phyloP scores from a whole-genome alignment of 2,329 filamentous ascomycete genomes.

The Fusarium buharicum region DNA sequence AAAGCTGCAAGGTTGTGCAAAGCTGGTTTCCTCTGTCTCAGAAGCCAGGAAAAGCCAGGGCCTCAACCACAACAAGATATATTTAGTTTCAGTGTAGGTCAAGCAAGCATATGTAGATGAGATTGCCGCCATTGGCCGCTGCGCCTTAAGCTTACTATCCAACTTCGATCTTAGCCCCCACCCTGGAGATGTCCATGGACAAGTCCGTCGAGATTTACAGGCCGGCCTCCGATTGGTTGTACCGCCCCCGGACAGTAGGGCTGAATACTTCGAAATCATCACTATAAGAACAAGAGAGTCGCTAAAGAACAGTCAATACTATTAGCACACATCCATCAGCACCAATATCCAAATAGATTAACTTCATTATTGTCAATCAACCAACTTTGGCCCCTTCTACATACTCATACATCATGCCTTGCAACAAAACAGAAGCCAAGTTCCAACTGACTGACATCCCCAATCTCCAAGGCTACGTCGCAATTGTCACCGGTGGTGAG shows the following conservation, averaged over 20 bases:
- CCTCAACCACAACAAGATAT: not conserved
- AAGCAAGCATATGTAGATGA: not conserved
- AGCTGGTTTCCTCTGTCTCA: no score
- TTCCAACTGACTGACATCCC: conserved; percentile 36
- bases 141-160: not conserved
- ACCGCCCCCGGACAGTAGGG: not conserved
- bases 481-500: conserved; percentile 41
- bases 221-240: conserved; percentile 14
- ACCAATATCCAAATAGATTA: not conserved
- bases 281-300: conserved; percentile 20
- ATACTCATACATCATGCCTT: conserved; percentile 2
- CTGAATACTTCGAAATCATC: not conserved
- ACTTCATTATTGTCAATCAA: accelerated
- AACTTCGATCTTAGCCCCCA: conserved; percentile 14
- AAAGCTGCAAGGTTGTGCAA: no score
- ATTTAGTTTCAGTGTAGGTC: not conserved
- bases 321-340: not conserved
- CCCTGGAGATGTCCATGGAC: conserved; percentile 36
- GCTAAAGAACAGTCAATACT: not conserved
- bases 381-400: not conserved
- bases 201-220: conserved; percentile 1
- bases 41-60: not conserved
- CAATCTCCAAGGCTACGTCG: conserved; percentile 34
- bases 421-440: conserved; percentile 20
- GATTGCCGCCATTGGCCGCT: not conserved